These are phyloP conservation scores for Tulasnella sp. DNA, from an alignment of 768 basidiomycete genomes.

Conservation along the genomic window DNA sequence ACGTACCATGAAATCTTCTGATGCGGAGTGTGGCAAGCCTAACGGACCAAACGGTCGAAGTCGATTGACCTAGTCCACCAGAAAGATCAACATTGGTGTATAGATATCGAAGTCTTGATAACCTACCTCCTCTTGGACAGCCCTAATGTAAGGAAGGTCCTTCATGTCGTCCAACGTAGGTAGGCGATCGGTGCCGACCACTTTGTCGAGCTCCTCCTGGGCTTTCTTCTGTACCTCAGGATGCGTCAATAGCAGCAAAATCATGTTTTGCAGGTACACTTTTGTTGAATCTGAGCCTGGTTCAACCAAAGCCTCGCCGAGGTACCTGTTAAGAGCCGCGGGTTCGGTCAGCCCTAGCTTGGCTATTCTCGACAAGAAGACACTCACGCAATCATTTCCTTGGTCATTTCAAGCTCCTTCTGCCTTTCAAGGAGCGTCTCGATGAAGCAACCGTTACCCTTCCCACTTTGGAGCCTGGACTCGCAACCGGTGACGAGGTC, in stretches of 20 bases:
- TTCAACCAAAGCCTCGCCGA: neutral
- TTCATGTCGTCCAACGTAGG: slow-evolving; percentile 1
- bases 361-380: neutral
- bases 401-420: slow-evolving; percentile 19
- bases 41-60: slow-evolving; percentile 12
- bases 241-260: neutral
- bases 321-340: neutral
- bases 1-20: slow-evolving; percentile 10
- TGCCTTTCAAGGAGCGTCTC: slow-evolving; percentile 23
- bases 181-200: neutral
- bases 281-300: slow-evolving; percentile 8
- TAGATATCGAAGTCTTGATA: neutral
- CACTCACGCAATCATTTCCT: slow-evolving; percentile 17
- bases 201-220: slow-evolving; percentile 8
- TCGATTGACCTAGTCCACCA: neutral
- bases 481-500: slow-evolving; percentile 22
- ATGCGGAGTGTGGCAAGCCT: slow-evolving; percentile 13
- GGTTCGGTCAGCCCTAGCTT: neutral
- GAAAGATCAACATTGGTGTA: neutral
- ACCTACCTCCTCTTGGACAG: slow-evolving; percentile 2
- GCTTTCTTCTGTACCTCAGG: slow-evolving; percentile 1
- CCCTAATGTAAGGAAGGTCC: slow-evolving; percentile 4
- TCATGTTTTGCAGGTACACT: neutral
- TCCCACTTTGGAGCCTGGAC: slow-evolving; percentile 20
- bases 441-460: slow-evolving; percentile 24